These are phyloP conservation scores for Aspergillus sp. DNA, from an alignment of 2,329 filamentous ascomycete species.

Conservation along the genomic window DNA sequence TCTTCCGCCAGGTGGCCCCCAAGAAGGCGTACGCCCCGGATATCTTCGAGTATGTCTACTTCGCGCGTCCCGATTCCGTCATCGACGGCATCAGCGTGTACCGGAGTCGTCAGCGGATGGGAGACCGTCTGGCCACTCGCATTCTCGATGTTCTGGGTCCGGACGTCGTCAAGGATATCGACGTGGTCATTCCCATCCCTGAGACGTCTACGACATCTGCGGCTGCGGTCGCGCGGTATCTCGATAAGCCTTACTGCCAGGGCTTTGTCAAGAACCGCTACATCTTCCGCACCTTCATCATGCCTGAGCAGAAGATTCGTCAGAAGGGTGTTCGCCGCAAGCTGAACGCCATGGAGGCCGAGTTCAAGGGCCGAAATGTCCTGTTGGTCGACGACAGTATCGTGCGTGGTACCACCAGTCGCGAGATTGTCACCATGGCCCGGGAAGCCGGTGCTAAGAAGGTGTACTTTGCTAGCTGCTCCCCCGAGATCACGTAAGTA, in stretches of 20 bases:
- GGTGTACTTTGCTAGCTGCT: constrained; percentile 79
- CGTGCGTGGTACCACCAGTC: constrained; percentile 78
- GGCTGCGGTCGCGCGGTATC: constrained; percentile 67
- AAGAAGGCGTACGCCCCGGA: constrained; percentile 74
- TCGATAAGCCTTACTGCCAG: constrained; percentile 74
- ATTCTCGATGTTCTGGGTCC: constrained; percentile 66
- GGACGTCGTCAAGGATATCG: constrained; percentile 70
- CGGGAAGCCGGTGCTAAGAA: constrained; percentile 77
- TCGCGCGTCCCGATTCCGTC: constrained; percentile 74
- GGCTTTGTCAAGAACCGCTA: constrained; percentile 90
- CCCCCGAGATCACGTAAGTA: constrained; percentile 68
- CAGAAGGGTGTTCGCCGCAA: constrained; percentile 88
- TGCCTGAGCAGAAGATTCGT: constrained; percentile 75
- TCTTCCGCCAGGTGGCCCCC: constrained; percentile 71
- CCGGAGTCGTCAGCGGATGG: constrained; percentile 82
- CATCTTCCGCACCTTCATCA: constrained; percentile 83
- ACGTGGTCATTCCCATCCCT: constrained; percentile 76
- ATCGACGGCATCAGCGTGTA: constrained; percentile 90
- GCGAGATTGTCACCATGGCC: constrained; percentile 80
- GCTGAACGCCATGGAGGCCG: constrained; percentile 78
- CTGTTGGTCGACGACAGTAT: constrained; percentile 87
- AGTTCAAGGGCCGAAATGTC: constrained; percentile 78
- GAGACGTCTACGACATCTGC: constrained; percentile 82
- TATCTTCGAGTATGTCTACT: constrained; percentile 86
- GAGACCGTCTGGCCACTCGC: constrained; percentile 71